Percentiles rank a stretch among this genome's conserved stretches.
Conservation (phyloP, 2,329 filamentous ascomycete species). For the Diaporthe sp. region DNA sequence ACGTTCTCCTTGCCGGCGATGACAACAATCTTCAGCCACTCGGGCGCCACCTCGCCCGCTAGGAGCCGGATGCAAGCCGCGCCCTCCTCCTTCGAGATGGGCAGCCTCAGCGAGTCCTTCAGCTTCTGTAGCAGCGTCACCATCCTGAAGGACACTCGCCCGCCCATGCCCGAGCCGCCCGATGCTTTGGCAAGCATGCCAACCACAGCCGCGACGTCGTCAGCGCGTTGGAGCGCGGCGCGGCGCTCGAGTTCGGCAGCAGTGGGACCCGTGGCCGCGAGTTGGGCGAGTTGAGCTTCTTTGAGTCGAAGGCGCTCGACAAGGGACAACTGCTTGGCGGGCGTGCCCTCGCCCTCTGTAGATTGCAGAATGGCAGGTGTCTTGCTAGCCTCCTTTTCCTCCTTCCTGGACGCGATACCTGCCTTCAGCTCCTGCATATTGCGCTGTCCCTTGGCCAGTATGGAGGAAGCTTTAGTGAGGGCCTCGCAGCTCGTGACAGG, state of each 20-base stretch:
- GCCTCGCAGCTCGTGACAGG: slow-evolving; percentile 66
- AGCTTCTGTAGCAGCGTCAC: slow-evolving; percentile 74
- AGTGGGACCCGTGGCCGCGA: slow-evolving; percentile 60
- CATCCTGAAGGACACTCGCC: slow-evolving; percentile 76
- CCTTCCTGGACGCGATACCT: slow-evolving; percentile 67
- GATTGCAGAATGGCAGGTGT: slow-evolving; percentile 47
- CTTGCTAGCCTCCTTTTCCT: slow-evolving; percentile 55
- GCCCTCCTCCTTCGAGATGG: slow-evolving; percentile 67
- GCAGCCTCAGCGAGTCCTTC: slow-evolving; percentile 74
- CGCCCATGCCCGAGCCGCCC: slow-evolving; percentile 61
- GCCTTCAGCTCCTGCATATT: slow-evolving; percentile 78
- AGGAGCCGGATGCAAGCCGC: slow-evolving; percentile 65
- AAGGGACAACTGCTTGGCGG: slow-evolving; percentile 70
- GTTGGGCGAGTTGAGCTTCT: slow-evolving; percentile 66
- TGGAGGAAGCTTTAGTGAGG: slow-evolving; percentile 65
- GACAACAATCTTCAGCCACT: slow-evolving; percentile 67
- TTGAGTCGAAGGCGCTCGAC: slow-evolving; percentile 84
- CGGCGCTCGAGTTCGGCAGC: slow-evolving; percentile 71
- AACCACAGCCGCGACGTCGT: slow-evolving; percentile 78
- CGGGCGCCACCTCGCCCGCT: slow-evolving; percentile 67
- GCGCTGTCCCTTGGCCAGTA: slow-evolving; percentile 76
- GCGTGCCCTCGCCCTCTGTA: slow-evolving; percentile 58
- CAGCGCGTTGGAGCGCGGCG: slow-evolving; percentile 75
- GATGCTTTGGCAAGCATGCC: slow-evolving; percentile 73
- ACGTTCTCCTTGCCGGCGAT: slow-evolving; percentile 70